Evolutionary conservation across 1,284 basidiomycete species (phyloP), one percentile per base, ranked within the genome.

Genomic region (Fomitopsis palustris): DNA sequence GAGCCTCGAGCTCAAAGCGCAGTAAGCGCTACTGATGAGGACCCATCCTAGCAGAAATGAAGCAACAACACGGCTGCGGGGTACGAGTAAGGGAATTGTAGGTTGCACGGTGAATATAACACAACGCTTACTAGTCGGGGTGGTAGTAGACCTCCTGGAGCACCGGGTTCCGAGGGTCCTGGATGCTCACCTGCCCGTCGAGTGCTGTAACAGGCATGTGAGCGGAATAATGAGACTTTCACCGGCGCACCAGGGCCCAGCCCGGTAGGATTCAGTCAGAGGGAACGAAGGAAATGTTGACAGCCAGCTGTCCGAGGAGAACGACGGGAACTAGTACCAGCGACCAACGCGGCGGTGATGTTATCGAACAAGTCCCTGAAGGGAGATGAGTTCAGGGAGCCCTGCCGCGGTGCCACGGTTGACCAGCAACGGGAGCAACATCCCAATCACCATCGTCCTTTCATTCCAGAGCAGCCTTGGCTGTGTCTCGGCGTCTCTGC

Each of bases 11-110:
- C 23, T 52, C 12, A 53, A 21, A 27, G 52, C 53, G 38, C 75
- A 73, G 19, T 73, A 71, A 9, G 81, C 53, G 59, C 80, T 77
- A 62, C 72, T 72, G 52, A 81, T 71, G 64, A 82, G 82, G 4
- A 80, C 78, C 69, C 78, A 78, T 52, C 82, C 82, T 17, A 82
- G 72, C 55, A 81, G 79, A 67, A 84, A 84, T 7, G 76, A 68
- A 33, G 75, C 66, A 38, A 80, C 70, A 41, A 77, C 71, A 52
- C 74, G 78, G 66, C 81, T 83, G 51, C 33, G 42, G 55, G 52
- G 19, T 55, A 31, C 12, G 16, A 6, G 16, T 37, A 12, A 14
- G 16, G 35, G 35, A 3, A 57, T 55, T 23, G 53, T 42, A 37
- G 45, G 52, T 38, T 43, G 23, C 29, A 37, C 6, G 10, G 21